Base-by-base conservation (phyloP, 202 grass and related monocot species). In the Hordeum pubiflorum region DNA sequence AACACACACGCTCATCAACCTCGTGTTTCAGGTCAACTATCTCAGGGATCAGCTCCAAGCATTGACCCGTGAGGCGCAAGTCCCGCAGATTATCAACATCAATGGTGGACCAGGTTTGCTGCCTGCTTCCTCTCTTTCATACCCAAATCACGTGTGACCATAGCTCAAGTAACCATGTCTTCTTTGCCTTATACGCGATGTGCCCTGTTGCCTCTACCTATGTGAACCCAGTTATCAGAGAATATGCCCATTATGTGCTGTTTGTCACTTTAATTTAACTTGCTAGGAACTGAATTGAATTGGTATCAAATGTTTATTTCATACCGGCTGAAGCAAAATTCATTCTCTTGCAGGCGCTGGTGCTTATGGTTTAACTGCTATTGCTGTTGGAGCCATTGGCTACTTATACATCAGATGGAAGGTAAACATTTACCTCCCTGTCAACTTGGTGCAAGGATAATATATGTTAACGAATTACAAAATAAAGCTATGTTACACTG, bases 341-440 rank as follows among this genome's bases (percentile, higher is more conserved):
- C 43, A 5, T 55, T 87, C 31, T 74, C 75, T 76, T 80, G 79
- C 73, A 92, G 85, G 86, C 44, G 80, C 84, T 78, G 92, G 92
- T 70, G 78, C 87, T 55, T 87, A 91, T 66, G 83, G 88, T 80
- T 84, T 91, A 64, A 94, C 79, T 65, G 71, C 86, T 87, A 24
- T 94, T 72, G 89, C 89, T 86, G 50, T 94, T 65, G 92, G 95
- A 61, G 80, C 84, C 87, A 74, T 92, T 61, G 92, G 92, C 72
- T 94, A 91, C 89, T 58, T 89, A 41, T 89, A 81, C 79, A 91
- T 97, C 69, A 88, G 86, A 80, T 98, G 95, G 95, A 97, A 97
- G 90, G 95, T 97, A 84, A 58, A 59, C 24, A 2, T 78, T 58
- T 24, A 14, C 22, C 10, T 80, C 10, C 11, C 38, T 74, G 62